Evolutionary conservation across 805 yeast genomes (phyloP).

Genomic region (Osmozyma mogii): DNA sequence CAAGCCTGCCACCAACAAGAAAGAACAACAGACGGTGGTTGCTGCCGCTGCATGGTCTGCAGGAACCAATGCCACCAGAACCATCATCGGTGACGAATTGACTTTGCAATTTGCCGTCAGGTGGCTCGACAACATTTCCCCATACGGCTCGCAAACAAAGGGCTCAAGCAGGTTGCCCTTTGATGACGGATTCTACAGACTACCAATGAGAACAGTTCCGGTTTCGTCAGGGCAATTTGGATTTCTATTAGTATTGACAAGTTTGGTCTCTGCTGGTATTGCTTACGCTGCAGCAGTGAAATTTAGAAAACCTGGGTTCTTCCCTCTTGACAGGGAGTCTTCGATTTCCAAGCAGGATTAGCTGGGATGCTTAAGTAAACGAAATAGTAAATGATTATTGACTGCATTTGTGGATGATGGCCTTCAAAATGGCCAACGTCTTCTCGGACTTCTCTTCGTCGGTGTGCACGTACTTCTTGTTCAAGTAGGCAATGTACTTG

Average conservation of each 20-base stretch:
- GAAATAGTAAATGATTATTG: too few species aligned
- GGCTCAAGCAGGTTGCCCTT: constrained; percentile 21
- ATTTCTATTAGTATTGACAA: constrained; percentile 13
- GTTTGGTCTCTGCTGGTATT: constrained; percentile 16
- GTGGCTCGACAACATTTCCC: constrained; percentile 39
- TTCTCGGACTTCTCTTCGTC: constrained; percentile 15
- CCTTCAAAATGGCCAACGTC: constrained; percentile 26
- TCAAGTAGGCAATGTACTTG: constrained; percentile 18
- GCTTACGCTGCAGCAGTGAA: constrained; percentile 19
- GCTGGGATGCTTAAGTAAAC: neutral
- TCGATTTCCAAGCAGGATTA: constrained; percentile 15
- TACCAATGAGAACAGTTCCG: constrained; percentile 24
- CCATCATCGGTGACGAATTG: constrained; percentile 58
- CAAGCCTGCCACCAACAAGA: constrained; percentile 22
- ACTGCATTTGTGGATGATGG: constrained; percentile 33
- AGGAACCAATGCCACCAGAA: constrained; percentile 52
- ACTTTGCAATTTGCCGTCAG: constrained; percentile 49
- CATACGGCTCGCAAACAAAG: constrained; percentile 10
- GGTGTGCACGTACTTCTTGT: constrained; percentile 18
- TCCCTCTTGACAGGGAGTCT: constrained; percentile 18
- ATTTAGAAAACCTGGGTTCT: constrained; percentile 14
- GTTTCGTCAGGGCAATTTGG: constrained; percentile 17
- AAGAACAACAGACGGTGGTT: constrained; percentile 35
- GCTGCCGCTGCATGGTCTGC: constrained; percentile 54
- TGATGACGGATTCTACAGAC: constrained; percentile 32